These are phyloP conservation scores for Raphanus raphanistrum DNA, from an alignment of 345 rosid genomes.

Conservation along the genomic window DNA sequence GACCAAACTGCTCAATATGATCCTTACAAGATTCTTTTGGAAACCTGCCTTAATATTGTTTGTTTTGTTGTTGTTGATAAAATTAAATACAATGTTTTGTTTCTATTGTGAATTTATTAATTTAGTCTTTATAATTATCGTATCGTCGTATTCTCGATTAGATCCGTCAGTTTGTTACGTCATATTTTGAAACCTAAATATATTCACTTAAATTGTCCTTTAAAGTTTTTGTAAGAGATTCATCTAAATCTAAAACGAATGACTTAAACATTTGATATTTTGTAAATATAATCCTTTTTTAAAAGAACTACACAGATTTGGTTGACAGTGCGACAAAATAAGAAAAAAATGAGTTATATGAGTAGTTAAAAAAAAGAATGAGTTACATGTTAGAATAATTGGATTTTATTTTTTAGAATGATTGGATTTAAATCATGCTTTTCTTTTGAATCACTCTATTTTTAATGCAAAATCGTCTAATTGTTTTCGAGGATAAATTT, in stretches of 20 bases:
- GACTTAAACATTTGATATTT: neutral
- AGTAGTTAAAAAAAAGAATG: too few species aligned
- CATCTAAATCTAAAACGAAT: constrained; percentile 1
- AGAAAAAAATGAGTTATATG: neutral
- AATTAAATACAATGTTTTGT: constrained; percentile 9
- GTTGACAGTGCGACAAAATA: neutral
- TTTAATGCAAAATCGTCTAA: neutral
- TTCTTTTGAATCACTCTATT: neutral
- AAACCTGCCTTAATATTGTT: constrained; percentile 17
- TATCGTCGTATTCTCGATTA: constrained; percentile 21
- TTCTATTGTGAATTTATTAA: constrained; percentile 27
- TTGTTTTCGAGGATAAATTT: neutral
- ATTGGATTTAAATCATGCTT: neutral
- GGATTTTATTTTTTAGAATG: neutral
- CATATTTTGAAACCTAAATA: constrained; percentile 2
- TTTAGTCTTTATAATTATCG: constrained; percentile 35
- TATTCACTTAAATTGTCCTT: neutral
- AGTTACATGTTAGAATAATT: neutral
- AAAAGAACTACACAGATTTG: too few species aligned
- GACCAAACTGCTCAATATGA: constrained; percentile 11
- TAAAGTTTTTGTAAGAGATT: neutral
- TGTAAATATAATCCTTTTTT: neutral
- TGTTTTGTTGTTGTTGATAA: constrained; percentile 30
- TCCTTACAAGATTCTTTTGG: constrained; percentile 1
- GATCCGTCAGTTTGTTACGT: constrained; percentile 26